Conservation (phyloP, 768 basidiomycete species). For the Russula dissimulans region DNA sequence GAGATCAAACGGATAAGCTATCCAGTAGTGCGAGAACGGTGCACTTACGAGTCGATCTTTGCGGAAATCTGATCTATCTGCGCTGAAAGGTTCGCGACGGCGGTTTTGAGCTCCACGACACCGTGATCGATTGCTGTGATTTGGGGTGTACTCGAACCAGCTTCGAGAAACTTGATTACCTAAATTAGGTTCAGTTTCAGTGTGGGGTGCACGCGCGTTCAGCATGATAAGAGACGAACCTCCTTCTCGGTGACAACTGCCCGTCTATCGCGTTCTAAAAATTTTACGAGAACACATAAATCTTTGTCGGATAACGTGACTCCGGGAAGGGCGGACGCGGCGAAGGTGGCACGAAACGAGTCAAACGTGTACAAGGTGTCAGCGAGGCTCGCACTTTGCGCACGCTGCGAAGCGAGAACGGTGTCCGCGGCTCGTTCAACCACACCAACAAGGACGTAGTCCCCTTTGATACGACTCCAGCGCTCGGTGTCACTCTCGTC, state of each 20-base stretch:
- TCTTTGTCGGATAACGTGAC: conserved; percentile 52
- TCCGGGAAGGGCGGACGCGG: conserved; percentile 31
- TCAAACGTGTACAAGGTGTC: conserved; percentile 55
- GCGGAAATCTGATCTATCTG: conserved; percentile 63
- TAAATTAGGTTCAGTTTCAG: conserved; percentile 24
- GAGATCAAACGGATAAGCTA: not conserved
- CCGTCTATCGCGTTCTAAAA: conserved; percentile 66
- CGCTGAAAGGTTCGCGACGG: conserved; percentile 52
- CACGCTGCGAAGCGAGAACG: conserved; percentile 38
- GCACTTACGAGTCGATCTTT: conserved; percentile 62
- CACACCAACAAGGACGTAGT: conserved; percentile 59
- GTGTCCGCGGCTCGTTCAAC: conserved; percentile 59
- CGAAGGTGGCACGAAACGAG: conserved; percentile 54
- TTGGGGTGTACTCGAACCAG: conserved; percentile 31
- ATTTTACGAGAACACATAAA: conserved; percentile 60
- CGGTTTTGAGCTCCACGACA: conserved; percentile 69
- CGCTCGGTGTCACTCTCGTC: conserved; percentile 40
- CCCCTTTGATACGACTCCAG: conserved; percentile 55
- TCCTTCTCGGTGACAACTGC: conserved; percentile 57
- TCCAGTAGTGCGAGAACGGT: not conserved
- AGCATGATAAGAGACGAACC: conserved; percentile 33
- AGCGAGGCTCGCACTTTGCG: conserved; percentile 37
- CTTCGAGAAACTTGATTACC: conserved; percentile 74
- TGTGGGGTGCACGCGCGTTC: not conserved
- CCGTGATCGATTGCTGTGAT: conserved; percentile 78